Evolutionary conservation across 129 eudicot species (phyloP), one percentile per base, ranked within the genome.

Genomic region (Ambrosia artemisiifolia): DNA sequence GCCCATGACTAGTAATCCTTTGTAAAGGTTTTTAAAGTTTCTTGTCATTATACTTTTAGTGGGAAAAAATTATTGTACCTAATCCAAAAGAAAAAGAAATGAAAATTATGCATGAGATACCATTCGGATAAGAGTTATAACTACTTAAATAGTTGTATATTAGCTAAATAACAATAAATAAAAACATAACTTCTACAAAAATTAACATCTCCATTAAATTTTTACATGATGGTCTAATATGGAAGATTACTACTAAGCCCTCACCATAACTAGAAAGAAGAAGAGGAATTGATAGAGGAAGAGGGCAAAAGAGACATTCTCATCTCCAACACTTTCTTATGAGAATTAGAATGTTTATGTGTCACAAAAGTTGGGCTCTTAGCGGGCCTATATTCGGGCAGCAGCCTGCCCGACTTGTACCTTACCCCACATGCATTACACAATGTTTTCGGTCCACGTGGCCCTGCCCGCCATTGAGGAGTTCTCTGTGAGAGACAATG

Each of bases 351-450:
- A 70, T 88, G 95, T 78, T 77, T 76, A 44, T 60, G 55, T 59
- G 71, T 85, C 36, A 83, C 88, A 81, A 88, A 88, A 70, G 87
- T 82, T 3, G 90, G 89, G 55, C 87, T 87, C 49, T 80, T 80
- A 24, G 88, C 95, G 8, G 95, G 90, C 76, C 90, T 65, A 63
- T 88, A 88, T 74, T 88, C 95, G 81, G 83, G 91, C 78, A 88
- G 78, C 84, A 88, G 19, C 80, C 85, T 77, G 70, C 91, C 91
- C 63, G 88, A 83, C 78, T 85, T 85, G 78, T 85, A 85, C 75
- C 95, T 85, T 70, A 88, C 91, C 54, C 95, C 95, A 75, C 91
- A 88, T 50, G 95, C 95, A 78, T 88, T 88, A 59, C 95, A 88
- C 63, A 88, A 66, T 56, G 95, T 88, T 32, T 83, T 88, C 34